Evolutionary conservation across 495 filamentous ascomycete genomes (phyloP), one percentile per base, ranked within the genome.

Genomic region (Hypoxylon lienhwacheense): DNA sequence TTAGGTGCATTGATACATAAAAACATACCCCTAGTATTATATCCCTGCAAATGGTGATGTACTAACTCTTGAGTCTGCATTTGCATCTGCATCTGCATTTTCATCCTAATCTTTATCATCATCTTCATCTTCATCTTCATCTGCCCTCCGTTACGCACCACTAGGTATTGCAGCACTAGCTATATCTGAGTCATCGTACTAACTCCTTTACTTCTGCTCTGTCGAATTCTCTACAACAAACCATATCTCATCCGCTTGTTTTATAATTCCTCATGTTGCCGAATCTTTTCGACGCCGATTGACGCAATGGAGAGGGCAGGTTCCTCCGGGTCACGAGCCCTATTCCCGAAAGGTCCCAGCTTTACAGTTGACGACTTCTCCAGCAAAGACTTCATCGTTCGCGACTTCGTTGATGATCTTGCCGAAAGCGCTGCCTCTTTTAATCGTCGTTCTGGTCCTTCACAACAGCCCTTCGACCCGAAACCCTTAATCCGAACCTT

Each of bases 401-500:
- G 93, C 64, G 95, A 97, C 70, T 97, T 99, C 63, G 84, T 99
- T 54, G 95, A 99, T 65, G 77, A 85, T 7, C 87, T 99, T 53
- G 92, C 92, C 45, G 92, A 97, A 46, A 86, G 75, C 42, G 86
- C 91, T 24, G 77, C 88, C 25, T 85, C 91, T 24, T 66, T 73
- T 10, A 85, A 80, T 59, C 89, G 92, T 46, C 86, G 88, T 39
- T 95, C 91, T 12, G 82, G 75, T 47, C 76, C 76, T 8, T 59
- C 81, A 26, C 83, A 82, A 47, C 82, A 85, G 66, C 84, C 88
- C 37, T 99, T 99, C 66, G 95, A 99, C 66, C 95, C 95, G 1
- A 97, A 99, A 71, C 95, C 95, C 4, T 79, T 97, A 62, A 97
- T 99, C 55, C 84, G 95, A 31, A 90, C 89, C 11, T 97, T 99